phyloP scores from a whole-genome alignment of 164 flowering plant genomes.

The Saururus chinensis region DNA sequence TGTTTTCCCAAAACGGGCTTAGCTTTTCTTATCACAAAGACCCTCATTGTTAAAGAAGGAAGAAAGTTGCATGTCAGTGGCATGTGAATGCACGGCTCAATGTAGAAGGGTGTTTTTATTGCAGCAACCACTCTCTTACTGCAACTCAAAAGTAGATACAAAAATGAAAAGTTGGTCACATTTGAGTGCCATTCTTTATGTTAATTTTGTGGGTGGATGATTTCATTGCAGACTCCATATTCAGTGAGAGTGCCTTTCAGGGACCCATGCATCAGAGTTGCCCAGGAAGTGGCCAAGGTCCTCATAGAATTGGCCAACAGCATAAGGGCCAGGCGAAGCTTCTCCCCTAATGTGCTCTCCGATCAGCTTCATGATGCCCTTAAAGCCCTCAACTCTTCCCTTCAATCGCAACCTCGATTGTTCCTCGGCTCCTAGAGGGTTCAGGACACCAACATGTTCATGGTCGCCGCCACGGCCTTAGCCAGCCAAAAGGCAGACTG shows the following conservation, averaged over 20 bases:
- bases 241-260: conserved; percentile 59
- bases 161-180: too few relatives aligned
- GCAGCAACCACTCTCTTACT: too few relatives aligned
- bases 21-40: too few relatives aligned
- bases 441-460: conserved; percentile 30
- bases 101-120: too few relatives aligned
- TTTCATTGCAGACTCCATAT: conserved; percentile 40
- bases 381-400: conserved; percentile 59
- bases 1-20: too few relatives aligned
- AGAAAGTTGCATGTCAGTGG: too few relatives aligned
- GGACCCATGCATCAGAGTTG: conserved; percentile 54
- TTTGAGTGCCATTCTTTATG: too few relatives aligned
- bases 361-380: conserved; percentile 69
- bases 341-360: conserved; percentile 55
- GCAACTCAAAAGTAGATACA: too few relatives aligned
- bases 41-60: too few relatives aligned
- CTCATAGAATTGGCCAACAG: conserved; percentile 59
- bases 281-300: conserved; percentile 58
- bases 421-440: conserved; percentile 46
- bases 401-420: conserved; percentile 80
- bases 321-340: conserved; percentile 45
- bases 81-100: too few relatives aligned
- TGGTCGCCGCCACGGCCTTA: conserved; percentile 30
- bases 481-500: conserved; percentile 16
- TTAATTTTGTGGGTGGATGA: too few relatives aligned